phyloP scores from a whole-genome alignment of 2,329 filamentous ascomycete genomes.

The Neurospora sp. region DNA sequence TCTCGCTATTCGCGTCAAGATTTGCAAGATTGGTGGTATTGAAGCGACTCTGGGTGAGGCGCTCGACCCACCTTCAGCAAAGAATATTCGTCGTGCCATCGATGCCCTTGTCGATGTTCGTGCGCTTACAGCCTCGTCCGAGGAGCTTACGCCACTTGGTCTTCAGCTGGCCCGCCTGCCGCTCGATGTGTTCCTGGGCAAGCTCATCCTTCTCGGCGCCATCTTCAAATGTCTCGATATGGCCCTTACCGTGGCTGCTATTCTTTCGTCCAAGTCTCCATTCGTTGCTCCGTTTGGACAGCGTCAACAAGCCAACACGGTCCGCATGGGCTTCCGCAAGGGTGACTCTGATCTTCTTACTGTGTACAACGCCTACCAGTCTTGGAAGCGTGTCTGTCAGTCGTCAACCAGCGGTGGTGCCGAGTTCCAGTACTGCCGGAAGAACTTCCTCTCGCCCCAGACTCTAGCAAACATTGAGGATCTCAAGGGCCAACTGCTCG shows the following conservation, averaged over 20 bases:
- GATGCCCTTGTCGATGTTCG: constrained; percentile 90
- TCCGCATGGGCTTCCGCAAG: constrained; percentile 68
- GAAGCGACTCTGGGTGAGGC: constrained; percentile 83
- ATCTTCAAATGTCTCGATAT: constrained; percentile 90
- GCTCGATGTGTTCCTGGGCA: constrained; percentile 88
- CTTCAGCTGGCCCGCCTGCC: constrained; percentile 80
- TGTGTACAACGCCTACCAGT: constrained; percentile 83
- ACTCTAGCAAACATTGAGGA: constrained; percentile 90
- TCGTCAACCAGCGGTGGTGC: constrained; percentile 50
- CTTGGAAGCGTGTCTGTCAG: constrained; percentile 78
- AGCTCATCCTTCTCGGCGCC: constrained; percentile 77
- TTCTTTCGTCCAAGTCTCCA: constrained; percentile 88
- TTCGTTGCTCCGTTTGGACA: constrained; percentile 83
- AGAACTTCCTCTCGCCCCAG: constrained; percentile 87
- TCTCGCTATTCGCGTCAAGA: constrained; percentile 90
- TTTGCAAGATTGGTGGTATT: constrained; percentile 89
- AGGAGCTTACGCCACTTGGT: constrained; percentile 81
- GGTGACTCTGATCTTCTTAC: constrained; percentile 89
- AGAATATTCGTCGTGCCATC: constrained; percentile 87
- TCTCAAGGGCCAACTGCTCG: constrained; percentile 81
- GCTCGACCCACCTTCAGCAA: constrained; percentile 78
- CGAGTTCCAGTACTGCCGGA: constrained; percentile 85
- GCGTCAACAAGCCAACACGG: constrained; percentile 70
- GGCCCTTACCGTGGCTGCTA: constrained; percentile 82
- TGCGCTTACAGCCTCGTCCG: constrained; percentile 64